Percentiles rank a stretch among this genome's conserved stretches.
These are phyloP conservation scores for Bryoerythrophyllum caledonicum DNA, from an alignment of 225 moss, liverwort and hornwort species.

Conservation along the genomic window DNA sequence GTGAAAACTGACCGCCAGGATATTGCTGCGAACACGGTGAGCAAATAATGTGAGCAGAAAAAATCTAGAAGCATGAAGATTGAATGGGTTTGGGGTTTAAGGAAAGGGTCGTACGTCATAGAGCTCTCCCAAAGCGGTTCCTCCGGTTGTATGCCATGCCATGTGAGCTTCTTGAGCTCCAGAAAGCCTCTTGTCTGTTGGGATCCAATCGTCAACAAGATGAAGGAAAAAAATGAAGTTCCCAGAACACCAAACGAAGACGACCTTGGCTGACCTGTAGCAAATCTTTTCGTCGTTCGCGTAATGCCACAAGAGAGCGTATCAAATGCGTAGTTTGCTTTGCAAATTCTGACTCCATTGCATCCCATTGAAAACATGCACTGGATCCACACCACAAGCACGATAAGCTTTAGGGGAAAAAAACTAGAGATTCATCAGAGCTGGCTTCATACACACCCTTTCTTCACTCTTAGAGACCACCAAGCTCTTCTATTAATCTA, in stretches of 20 bases:
- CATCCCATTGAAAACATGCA: conserved; percentile 60
- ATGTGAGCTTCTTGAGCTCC: conserved; percentile 49
- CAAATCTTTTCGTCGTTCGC: conserved; percentile 49
- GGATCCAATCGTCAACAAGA: conserved; percentile 16
- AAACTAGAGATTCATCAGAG: too few relatives aligned
- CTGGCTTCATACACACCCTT: too few relatives aligned
- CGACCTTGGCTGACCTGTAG: conserved; percentile 37
- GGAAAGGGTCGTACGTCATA: conserved; percentile 36
- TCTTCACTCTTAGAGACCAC: too few relatives aligned
- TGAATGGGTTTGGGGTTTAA: background rate
- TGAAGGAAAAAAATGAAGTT: background rate
- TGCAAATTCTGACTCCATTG: conserved; percentile 54
- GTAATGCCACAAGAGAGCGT: conserved; percentile 45
- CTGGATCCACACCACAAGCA: conserved; percentile 34
- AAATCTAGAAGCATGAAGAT: background rate
- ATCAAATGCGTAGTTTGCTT: conserved; percentile 53
- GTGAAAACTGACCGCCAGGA: conserved; percentile 73
- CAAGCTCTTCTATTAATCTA: too few relatives aligned
- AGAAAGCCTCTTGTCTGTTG: conserved; percentile 38
- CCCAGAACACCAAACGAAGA: background rate
- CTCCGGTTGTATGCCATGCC: conserved; percentile 58
- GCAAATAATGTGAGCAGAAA: conserved; percentile 5
- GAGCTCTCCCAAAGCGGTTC: conserved; percentile 59
- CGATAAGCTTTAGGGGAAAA: background rate
- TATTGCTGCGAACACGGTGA: conserved; percentile 47